Evolutionary conservation across 192 early-diverging fungal species (phyloP).

Genomic region (Coemansia reversa): DNA sequence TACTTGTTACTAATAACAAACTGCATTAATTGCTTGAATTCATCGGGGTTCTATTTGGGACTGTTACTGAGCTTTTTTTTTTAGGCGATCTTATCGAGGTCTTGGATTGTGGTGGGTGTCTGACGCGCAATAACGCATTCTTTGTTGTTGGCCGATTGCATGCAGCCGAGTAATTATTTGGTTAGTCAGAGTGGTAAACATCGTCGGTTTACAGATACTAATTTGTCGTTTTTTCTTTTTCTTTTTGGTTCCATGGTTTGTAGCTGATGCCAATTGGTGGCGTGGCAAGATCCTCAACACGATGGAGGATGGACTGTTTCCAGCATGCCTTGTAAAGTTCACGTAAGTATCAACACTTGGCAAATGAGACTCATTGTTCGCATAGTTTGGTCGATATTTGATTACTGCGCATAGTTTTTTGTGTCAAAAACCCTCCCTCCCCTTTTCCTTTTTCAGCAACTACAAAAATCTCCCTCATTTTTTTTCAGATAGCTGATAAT

Average conservation of each 20-base stretch:
- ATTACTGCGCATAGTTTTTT: constrained; percentile 1
- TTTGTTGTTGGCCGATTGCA: constrained; percentile 5
- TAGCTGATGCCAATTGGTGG: constrained; percentile 60
- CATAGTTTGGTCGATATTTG: constrained; percentile 4
- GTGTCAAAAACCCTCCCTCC: not conserved
- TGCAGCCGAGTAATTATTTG: not conserved
- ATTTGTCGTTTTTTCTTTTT: not conserved
- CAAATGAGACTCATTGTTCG: constrained; percentile 1
- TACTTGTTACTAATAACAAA: constrained; percentile 1
- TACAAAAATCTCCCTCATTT: not conserved
- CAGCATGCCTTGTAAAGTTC: constrained; percentile 56
- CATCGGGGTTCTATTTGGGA: not conserved
- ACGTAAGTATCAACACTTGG: constrained; percentile 44
- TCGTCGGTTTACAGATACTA: not conserved
- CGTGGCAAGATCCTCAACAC: constrained; percentile 48
- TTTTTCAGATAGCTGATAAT: not conserved
- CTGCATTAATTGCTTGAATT: not conserved
- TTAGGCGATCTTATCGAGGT: constrained; percentile 51
- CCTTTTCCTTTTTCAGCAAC: constrained; percentile 6
- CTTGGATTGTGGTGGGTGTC: constrained; percentile 47
- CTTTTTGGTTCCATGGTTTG: not conserved
- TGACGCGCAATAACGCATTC: not conserved
- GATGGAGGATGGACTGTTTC: constrained; percentile 53
- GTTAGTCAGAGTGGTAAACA: not conserved
- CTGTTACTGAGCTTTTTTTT: constrained; percentile 5